These are phyloP conservation scores for Sphenostylis stenocarpa DNA, from an alignment of 306 rosid genomes.

Conservation along the genomic window DNA sequence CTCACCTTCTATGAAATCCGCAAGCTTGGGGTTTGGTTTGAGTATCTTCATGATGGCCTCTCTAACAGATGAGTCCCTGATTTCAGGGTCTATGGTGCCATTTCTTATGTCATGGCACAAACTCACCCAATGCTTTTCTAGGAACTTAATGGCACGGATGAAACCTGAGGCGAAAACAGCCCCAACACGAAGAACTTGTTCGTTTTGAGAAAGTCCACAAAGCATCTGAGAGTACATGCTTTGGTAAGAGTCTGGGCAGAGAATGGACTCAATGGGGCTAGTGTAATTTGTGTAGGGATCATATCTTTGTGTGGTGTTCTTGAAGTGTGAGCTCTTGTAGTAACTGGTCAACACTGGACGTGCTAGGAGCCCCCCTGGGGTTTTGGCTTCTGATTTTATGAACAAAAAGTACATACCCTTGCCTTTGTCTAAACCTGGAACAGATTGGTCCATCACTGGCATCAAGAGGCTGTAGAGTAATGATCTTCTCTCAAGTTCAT, in stretches of 20 bases:
- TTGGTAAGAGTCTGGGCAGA: slow-evolving; percentile 58
- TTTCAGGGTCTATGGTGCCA: slow-evolving; percentile 44
- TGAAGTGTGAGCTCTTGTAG: slow-evolving; percentile 58
- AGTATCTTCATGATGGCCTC: slow-evolving; percentile 49
- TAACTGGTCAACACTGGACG: slow-evolving; percentile 58
- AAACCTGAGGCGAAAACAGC: slow-evolving; percentile 75
- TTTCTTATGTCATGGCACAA: slow-evolving; percentile 50
- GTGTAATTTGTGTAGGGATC: slow-evolving; percentile 57
- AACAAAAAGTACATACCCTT: slow-evolving; percentile 64
- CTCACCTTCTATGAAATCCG: slow-evolving; percentile 46
- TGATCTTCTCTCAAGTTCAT: slow-evolving; percentile 48
- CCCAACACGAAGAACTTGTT: slow-evolving; percentile 57
- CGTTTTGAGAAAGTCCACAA: slow-evolving; percentile 55
- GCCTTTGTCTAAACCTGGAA: slow-evolving; percentile 54
- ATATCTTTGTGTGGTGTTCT: neutral
- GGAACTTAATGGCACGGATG: slow-evolving; percentile 61
- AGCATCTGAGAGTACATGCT: slow-evolving; percentile 73
- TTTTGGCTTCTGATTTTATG: slow-evolving; percentile 50
- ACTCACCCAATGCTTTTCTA: slow-evolving; percentile 52
- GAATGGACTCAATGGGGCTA: slow-evolving; percentile 54
- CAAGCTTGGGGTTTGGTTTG: slow-evolving; percentile 52
- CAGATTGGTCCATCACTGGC: slow-evolving; percentile 57
- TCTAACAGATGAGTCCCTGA: slow-evolving; percentile 46
- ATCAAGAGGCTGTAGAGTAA: slow-evolving; percentile 52
- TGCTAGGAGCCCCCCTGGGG: slow-evolving; percentile 54